Base-by-base conservation (phyloP, 371 early-diverging fungal genomes). In the Thermomucor indicae-seudaticae region DNA sequence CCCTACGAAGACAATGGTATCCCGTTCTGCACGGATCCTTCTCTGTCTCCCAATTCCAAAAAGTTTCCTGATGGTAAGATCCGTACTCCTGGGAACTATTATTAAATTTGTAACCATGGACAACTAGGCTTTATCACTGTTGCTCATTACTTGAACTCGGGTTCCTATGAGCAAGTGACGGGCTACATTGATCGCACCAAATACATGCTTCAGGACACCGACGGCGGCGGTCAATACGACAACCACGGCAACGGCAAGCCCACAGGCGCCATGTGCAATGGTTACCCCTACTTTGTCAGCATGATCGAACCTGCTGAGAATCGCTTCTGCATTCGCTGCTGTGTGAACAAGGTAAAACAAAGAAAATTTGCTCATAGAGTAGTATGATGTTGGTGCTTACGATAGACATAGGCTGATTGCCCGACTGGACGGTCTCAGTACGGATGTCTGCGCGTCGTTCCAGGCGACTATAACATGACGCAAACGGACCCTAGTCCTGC, bases 181-280 rank as follows among this genome's bases (percentile, higher is more conserved):
- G 81, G 81, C 6, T 78, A 69, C 50, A 64, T 81, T 53, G 70
- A 81, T 30, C 69, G 72, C 34, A 51, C 60, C 24, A 64, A 68
- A 31, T 81, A 81, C 56, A 37, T 38, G 3, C 58, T 81, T 22
- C 52, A 56, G 27, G 57, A 57, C 5, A 61, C 48, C 27, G 81
- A 81, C 45, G 69, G 64, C 38, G 79, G 81, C 38, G 78, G 72
- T 41, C 76, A 75, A 55, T 75, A 70, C 29, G 76, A 75, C 42
- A 63, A 25, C 12, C 55, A 57, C 34, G 58, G 37, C 12, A 48
- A 51, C 25, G 50, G 51, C 38, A 65, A 65, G 46, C 65, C 65
- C 6, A 47, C 39, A 1, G 58, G 58, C 17, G 67, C 67, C 11
- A 51, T 48, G 8, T 76, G 77, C 47, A 24, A 54, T 23, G 62